These are phyloP conservation scores for Dichotomocladium elegans DNA, from an alignment of 371 early-diverging fungal species.

Conservation along the genomic window DNA sequence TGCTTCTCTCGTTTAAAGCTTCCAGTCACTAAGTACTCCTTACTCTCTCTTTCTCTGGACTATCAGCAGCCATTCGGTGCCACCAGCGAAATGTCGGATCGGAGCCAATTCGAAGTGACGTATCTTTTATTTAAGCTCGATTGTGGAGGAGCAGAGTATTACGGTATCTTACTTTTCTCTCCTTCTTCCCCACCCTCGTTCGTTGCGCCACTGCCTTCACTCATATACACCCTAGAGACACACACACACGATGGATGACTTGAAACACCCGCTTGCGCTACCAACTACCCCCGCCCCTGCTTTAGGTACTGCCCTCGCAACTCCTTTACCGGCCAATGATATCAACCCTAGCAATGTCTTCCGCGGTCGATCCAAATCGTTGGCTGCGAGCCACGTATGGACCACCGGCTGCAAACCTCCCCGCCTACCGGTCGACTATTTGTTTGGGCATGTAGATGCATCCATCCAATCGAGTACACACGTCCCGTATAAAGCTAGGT, in stretches of 20 bases:
- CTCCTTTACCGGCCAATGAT: no score
- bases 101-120: no score
- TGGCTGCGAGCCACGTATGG: constrained; percentile 33
- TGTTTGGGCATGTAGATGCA: neutral
- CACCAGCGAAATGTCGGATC: no score
- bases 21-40: no score
- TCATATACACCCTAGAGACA: neutral
- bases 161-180: neutral
- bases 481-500: constrained; percentile 34
- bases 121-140: no score
- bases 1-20: no score
- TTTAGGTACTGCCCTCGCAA: no score
- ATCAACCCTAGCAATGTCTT: constrained; percentile 14
- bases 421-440: constrained; percentile 26
- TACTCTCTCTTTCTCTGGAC: no score
- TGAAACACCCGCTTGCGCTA: constrained; percentile 9
- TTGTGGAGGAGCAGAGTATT: no score
- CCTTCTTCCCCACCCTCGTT: neutral
- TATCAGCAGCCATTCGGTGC: no score
- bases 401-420: constrained; percentile 13
- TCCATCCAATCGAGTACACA: neutral
- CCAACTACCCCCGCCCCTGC: constrained; percentile 8
- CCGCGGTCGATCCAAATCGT: constrained; percentile 43
- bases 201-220: neutral
- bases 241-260: constrained; percentile 6